Evolutionary conservation across 108 stramenopile genomes (phyloP).

Genomic region (Discostella pseudostelligera): DNA sequence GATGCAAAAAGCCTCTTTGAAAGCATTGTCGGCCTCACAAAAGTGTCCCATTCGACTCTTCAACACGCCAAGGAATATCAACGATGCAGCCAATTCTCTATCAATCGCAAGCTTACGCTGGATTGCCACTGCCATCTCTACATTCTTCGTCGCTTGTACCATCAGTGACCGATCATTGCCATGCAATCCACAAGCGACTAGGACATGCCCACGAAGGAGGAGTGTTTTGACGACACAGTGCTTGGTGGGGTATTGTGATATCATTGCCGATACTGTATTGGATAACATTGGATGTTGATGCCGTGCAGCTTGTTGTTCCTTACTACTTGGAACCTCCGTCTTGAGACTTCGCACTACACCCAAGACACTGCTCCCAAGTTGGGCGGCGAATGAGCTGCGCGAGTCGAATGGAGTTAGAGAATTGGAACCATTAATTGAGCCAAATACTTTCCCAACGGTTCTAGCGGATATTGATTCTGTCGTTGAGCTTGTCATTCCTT

Average conservation of each 20-base stretch:
- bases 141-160: slow-evolving; percentile 38
- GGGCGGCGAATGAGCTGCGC: slow-evolving; percentile 13
- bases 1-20: slow-evolving; percentile 35
- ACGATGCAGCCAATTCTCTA: slow-evolving; percentile 33
- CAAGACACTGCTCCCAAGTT: slow-evolving; percentile 17
- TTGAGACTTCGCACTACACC: slow-evolving; percentile 24
- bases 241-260: slow-evolving; percentile 44
- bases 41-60: slow-evolving; percentile 26
- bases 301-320: slow-evolving; percentile 6
- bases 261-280: slow-evolving; percentile 27
- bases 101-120: slow-evolving; percentile 32
- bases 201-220: slow-evolving; percentile 39
- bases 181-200: slow-evolving; percentile 37
- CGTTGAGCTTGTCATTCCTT: slow-evolving; percentile 2
- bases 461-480: neutral
- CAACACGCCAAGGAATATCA: slow-evolving; percentile 36
- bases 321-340: slow-evolving; percentile 4
- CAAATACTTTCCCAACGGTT: neutral
- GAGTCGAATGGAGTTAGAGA: slow-evolving; percentile 16
- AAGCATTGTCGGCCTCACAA: slow-evolving; percentile 34
- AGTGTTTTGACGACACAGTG: slow-evolving; percentile 42
- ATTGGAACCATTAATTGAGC: slow-evolving; percentile 4
- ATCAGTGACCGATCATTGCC: slow-evolving; percentile 30
- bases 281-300: slow-evolving; percentile 31
- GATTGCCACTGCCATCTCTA: slow-evolving; percentile 46